phyloP scores from a whole-genome alignment of 2,329 filamentous ascomycete species.

The Dactylellina parvicollis region DNA sequence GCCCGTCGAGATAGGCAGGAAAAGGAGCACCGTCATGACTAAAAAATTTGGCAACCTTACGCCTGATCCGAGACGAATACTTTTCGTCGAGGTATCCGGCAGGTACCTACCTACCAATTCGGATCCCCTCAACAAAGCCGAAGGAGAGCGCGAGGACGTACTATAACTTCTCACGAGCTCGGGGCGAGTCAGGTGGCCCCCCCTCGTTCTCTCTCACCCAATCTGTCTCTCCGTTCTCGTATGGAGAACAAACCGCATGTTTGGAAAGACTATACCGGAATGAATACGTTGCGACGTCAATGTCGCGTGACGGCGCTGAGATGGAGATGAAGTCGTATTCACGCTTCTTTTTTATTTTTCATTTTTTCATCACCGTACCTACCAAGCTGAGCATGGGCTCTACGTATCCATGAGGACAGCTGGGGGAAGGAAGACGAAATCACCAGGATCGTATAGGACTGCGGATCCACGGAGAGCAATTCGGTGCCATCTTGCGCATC shows the following conservation, averaged over 20 bases:
- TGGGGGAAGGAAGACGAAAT: background rate
- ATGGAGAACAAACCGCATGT: background rate
- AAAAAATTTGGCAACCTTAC: background rate
- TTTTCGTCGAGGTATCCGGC: background rate
- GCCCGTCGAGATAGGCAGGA: slow-evolving; percentile 26
- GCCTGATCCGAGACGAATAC: background rate
- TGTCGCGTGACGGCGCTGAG: background rate
- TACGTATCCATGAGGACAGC: background rate
- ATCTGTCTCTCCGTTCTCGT: slow-evolving; percentile 14
- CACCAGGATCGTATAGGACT: background rate
- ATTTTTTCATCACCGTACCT: slow-evolving; percentile 5
- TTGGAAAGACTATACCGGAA: background rate
- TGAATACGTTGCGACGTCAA: background rate
- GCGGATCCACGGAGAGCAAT: background rate
- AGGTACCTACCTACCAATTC: slow-evolving; percentile 15
- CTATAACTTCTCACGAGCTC: slow-evolving; percentile 42
- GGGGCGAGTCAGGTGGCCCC: slow-evolving; percentile 29
- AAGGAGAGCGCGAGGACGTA: too few species aligned
- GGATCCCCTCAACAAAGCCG: background rate
- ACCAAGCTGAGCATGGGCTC: slow-evolving; percentile 11
- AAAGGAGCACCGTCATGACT: slow-evolving; percentile 16
- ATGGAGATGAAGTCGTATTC: background rate
- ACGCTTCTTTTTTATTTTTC: too few species aligned
- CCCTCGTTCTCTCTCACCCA: background rate
- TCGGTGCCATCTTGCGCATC: background rate